Evolutionary conservation across 352 stramenopile species (phyloP).

Genomic region (Phytophthora sojae): DNA sequence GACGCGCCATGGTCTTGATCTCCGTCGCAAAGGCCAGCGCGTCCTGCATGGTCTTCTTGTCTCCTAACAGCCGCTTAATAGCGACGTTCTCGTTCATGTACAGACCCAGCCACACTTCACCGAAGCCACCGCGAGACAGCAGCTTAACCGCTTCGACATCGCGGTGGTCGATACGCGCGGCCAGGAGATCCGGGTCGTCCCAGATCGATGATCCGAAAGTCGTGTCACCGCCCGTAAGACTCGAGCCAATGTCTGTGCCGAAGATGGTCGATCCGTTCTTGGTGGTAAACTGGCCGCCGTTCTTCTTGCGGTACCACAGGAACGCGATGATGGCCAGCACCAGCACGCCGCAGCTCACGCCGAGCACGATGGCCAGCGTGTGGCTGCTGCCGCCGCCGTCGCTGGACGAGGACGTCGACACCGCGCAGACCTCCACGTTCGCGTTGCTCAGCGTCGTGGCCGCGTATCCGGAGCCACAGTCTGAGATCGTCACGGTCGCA

Average conservation of each 20-base stretch:
- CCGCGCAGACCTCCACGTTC: constrained; percentile 39
- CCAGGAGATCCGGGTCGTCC: constrained; percentile 69
- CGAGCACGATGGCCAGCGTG: constrained; percentile 53
- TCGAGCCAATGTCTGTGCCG: constrained; percentile 43
- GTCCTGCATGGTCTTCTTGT: constrained; percentile 67
- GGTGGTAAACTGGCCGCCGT: constrained; percentile 34
- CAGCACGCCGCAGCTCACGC: constrained; percentile 48
- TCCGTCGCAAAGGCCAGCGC: constrained; percentile 66
- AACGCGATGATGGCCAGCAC: constrained; percentile 55
- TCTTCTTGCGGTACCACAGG: constrained; percentile 53
- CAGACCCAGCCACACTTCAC: constrained; percentile 72
- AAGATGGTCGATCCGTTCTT: constrained; percentile 41
- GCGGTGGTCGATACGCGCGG: constrained; percentile 61
- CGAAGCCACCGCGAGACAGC: constrained; percentile 70
- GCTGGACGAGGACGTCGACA: constrained; percentile 22
- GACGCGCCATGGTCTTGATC: constrained; percentile 61
- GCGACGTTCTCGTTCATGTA: constrained; percentile 77
- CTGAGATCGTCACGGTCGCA: constrained; percentile 54
- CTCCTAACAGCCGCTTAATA: constrained; percentile 63
- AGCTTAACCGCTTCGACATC: constrained; percentile 65
- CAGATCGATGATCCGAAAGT: constrained; percentile 67
- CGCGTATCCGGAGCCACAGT: constrained; percentile 33
- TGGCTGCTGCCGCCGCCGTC: constrained; percentile 31
- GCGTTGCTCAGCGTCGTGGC: constrained; percentile 31
- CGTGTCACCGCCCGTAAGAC: constrained; percentile 44